Percentiles rank a stretch among this genome's conserved stretches.
phyloP scores from a whole-genome alignment of 2,329 filamentous ascomycete genomes.

The Cladosporium sp. region DNA sequence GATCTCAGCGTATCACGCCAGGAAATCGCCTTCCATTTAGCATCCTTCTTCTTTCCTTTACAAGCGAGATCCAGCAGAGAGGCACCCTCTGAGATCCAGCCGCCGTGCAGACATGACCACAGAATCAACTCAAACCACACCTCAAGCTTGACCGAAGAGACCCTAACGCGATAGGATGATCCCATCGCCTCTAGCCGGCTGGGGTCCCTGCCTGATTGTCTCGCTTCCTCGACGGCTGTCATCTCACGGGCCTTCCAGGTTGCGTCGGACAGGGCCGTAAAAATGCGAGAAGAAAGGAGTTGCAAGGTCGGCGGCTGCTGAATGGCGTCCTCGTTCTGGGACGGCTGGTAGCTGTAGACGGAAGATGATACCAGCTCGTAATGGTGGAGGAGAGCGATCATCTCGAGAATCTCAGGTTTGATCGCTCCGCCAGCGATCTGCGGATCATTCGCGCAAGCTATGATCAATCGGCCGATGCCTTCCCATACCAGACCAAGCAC shows the following conservation, averaged over 20 bases:
- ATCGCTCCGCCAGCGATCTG: slow-evolving; percentile 21
- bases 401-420: slow-evolving; percentile 41
- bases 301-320: slow-evolving; percentile 44
- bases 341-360: slow-evolving; percentile 36
- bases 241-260: slow-evolving; percentile 43
- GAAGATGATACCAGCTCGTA: slow-evolving; percentile 40
- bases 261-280: slow-evolving; percentile 46
- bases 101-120: slow-evolving; percentile 46
- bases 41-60: not conserved
- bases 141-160: slow-evolving; percentile 30
- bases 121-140: slow-evolving; percentile 48
- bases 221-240: slow-evolving; percentile 7
- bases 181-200: not conserved
- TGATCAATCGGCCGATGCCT: slow-evolving; percentile 41
- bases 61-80: slow-evolving; percentile 28
- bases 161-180: not conserved
- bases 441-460: slow-evolving; percentile 22
- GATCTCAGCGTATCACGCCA: slow-evolving; percentile 38
- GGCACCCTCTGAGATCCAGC: slow-evolving; percentile 40
- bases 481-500: slow-evolving; percentile 42
- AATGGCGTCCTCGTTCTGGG: slow-evolving; percentile 31
- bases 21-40: slow-evolving; percentile 31
- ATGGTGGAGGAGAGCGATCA: slow-evolving; percentile 45
- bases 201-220: not conserved
- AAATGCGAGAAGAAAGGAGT: slow-evolving; percentile 42